Evolutionary conservation across 305 asterid genomes (phyloP), one percentile per base, ranked within the genome.

Genomic region (Ilex paraguariensis): DNA sequence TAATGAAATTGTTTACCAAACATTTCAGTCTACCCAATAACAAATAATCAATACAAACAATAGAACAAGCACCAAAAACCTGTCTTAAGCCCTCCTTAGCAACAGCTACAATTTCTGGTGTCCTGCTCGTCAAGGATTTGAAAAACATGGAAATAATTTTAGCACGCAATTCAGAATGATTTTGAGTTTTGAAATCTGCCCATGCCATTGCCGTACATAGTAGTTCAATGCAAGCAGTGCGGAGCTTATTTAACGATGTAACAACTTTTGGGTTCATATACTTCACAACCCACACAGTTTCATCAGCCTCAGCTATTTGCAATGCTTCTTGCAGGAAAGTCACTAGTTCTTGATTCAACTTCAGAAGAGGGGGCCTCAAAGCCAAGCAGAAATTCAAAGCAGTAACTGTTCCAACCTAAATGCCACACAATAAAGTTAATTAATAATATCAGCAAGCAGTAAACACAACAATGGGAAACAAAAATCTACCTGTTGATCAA

Each of bases 171-270:
- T 94, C 99, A 2, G 95, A 70, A 73, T 94, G 96, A 74, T 87
- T 90, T 74, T 88, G 99, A 63, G 96, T 85, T 83, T 88, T 94
- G 63, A 94, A 94, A 74, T 94, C 99, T 30, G 98, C 83, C 99
- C 99, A 94, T 52, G 99, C 89, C 99, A 94, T 94, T 74, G 99
- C 98, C 71, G 99, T 94, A 81, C 99, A 94, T 56, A 94, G 76
- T 67, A 94, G 95, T 73, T 94, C 99, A 74, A 94, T 94, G 80
- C 98, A 91, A 77, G 95, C 96, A 60, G 97, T 94, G 72, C 96
- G 91, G 51, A 94, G 91, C 81, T 91, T 94, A 81, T 85, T 87
- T 84, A 91, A 79, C 60, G 97, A 94, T 44, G 93, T 79, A 16
- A 87, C 95, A 66, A 87, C 82, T 77, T 87, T 91, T 13, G 97